phyloP scores from a whole-genome alignment of 768 basidiomycete species.

The Chalciporus sphaerocephalus region DNA sequence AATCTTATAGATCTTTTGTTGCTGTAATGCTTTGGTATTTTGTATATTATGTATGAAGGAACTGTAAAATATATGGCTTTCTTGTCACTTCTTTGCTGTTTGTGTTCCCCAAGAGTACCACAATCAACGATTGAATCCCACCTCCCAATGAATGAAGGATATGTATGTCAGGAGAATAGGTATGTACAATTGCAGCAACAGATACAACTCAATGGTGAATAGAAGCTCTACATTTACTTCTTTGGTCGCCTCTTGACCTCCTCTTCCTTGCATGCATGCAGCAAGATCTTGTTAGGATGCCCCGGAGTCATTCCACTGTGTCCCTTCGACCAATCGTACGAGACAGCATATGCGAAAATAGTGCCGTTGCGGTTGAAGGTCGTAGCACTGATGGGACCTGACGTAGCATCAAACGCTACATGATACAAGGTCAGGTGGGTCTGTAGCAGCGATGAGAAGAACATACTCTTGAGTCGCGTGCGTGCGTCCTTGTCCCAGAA shows the following conservation, averaged over 20 bases:
- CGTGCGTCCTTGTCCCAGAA: constrained; percentile 95
- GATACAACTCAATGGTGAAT: constrained; percentile 2
- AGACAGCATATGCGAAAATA: constrained; percentile 89
- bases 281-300: constrained; percentile 72
- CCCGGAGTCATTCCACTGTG: constrained; percentile 76
- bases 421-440: not conserved
- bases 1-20: too few species aligned
- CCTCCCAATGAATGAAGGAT: too few species aligned
- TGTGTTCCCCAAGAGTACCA: too few species aligned
- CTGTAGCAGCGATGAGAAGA: not conserved
- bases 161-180: too few species aligned
- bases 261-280: constrained; percentile 83
- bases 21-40: too few species aligned
- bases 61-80: too few species aligned
- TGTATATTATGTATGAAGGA: too few species aligned
- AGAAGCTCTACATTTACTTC: constrained; percentile 19
- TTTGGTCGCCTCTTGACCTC: constrained; percentile 67
- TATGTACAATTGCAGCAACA: not conserved
- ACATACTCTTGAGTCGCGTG: constrained; percentile 81
- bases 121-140: not conserved
- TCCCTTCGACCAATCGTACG: constrained; percentile 93
- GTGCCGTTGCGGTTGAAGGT: constrained; percentile 84
- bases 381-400: constrained; percentile 74
- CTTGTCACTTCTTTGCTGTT: too few species aligned
- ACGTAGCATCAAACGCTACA: constrained; percentile 66